phyloP scores from a whole-genome alignment of 441 rosid genomes.

The Biscutella laevigata region DNA sequence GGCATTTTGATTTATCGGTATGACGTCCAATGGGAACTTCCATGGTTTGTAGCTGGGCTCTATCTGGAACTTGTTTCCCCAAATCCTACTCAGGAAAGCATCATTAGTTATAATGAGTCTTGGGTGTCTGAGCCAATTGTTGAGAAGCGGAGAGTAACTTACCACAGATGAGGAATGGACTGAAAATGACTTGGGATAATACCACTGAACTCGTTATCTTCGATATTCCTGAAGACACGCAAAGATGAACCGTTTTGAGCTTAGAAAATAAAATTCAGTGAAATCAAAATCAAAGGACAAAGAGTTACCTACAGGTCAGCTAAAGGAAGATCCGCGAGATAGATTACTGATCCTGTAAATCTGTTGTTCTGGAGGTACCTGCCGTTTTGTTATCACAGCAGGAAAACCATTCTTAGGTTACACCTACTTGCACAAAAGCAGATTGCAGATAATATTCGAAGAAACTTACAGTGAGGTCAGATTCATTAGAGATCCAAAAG shows the following conservation, averaged over 20 bases:
- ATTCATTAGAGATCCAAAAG: conserved; percentile 64
- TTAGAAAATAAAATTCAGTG: conserved; percentile 17
- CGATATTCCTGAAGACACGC: conserved; percentile 55
- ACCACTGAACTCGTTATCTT: conserved; percentile 76
- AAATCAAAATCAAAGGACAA: conserved; percentile 8
- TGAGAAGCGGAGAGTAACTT: conserved; percentile 21
- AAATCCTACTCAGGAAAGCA: conserved; percentile 51
- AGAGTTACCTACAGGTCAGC: conserved; percentile 54
- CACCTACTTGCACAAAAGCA: conserved; percentile 4
- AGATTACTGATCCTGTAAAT: conserved; percentile 83
- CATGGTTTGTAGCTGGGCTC: conserved; percentile 62
- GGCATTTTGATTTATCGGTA: conserved; percentile 40
- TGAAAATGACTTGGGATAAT: conserved; percentile 77
- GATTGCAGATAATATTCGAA: not conserved
- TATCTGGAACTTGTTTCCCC: conserved; percentile 60
- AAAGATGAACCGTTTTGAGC: not conserved
- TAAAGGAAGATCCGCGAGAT: conserved; percentile 70
- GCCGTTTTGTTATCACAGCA: conserved; percentile 22
- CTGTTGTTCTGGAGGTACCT: conserved; percentile 82
- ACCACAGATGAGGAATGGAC: conserved; percentile 79
- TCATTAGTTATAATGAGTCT: conserved; percentile 2
- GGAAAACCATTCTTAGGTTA: not conserved
- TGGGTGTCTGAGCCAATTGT: not conserved
- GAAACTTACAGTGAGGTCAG: conserved; percentile 69
- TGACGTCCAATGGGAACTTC: conserved; percentile 56